A percentile compares a stretch with the other conserved stretches of the same genome.
Conservation (phyloP, 371 early-diverging fungal species). For the Nematocida parisii region DNA sequence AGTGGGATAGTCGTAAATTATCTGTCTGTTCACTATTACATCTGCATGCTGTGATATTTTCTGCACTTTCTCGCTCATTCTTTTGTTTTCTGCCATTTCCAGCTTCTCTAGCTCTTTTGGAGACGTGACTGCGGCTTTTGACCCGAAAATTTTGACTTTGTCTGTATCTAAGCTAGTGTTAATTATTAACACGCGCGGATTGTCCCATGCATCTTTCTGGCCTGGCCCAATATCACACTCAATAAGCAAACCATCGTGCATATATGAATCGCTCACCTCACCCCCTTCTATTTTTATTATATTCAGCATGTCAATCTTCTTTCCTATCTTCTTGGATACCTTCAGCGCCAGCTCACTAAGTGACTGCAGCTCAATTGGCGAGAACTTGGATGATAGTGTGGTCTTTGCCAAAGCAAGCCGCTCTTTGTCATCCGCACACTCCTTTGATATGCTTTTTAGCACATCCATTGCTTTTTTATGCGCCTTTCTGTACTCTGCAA, state of each 20-base stretch:
- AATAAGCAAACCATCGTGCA: slow-evolving; percentile 93
- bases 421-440: slow-evolving; percentile 72
- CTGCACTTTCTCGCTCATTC: slow-evolving; percentile 96
- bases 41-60: slow-evolving; percentile 83
- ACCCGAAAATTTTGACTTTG: slow-evolving; percentile 98
- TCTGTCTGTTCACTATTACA: slow-evolving; percentile 95
- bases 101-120: slow-evolving; percentile 92
- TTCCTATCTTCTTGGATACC: slow-evolving; percentile 75
- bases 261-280: slow-evolving; percentile 85
- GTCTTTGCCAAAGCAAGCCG: slow-evolving; percentile 75
- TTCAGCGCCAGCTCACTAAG: slow-evolving; percentile 92
- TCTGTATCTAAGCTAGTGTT: slow-evolving; percentile 87
- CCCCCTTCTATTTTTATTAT: slow-evolving; percentile 95
- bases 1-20: slow-evolving; percentile 99
- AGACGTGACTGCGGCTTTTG: slow-evolving; percentile 88
- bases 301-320: slow-evolving; percentile 75
- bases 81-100: slow-evolving; percentile 94
- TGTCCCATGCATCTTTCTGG: slow-evolving; percentile 72
- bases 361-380: slow-evolving; percentile 88
- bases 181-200: slow-evolving; percentile 46
- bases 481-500: slow-evolving; percentile 90
- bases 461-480: slow-evolving; percentile 79
- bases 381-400: slow-evolving; percentile 90
- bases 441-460: slow-evolving; percentile 77
- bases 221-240: slow-evolving; percentile 95